These are phyloP conservation scores for Canavalia ensiformis DNA, from an alignment of 306 rosid genomes.

Conservation along the genomic window DNA sequence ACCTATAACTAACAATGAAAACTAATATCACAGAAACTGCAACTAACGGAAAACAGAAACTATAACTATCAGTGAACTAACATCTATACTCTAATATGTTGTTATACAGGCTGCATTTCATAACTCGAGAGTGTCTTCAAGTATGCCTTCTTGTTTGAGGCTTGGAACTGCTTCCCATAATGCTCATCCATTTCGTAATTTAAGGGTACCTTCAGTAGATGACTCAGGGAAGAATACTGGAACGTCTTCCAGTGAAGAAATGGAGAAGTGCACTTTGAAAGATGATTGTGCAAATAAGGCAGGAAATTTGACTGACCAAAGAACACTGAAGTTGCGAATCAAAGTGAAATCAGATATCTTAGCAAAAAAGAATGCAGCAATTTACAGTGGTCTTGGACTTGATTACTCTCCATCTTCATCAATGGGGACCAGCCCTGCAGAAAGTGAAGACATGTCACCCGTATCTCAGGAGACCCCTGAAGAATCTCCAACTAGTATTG, in stretches of 20 bases:
- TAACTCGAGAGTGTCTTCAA: slow-evolving; percentile 58
- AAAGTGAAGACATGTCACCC: slow-evolving; percentile 75
- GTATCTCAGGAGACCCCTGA: slow-evolving; percentile 60
- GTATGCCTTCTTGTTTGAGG: slow-evolving; percentile 44
- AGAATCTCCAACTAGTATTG: slow-evolving; percentile 80
- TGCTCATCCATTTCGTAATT: slow-evolving; percentile 43
- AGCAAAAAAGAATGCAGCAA: slow-evolving; percentile 70
- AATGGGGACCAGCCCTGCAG: slow-evolving; percentile 78
- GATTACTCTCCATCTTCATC: slow-evolving; percentile 85
- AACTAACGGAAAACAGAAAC: too few relatives aligned
- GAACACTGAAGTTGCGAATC: slow-evolving; percentile 79
- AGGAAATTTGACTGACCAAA: slow-evolving; percentile 63
- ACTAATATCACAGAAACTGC: too few relatives aligned
- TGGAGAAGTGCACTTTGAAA: slow-evolving; percentile 53
- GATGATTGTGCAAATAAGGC: slow-evolving; percentile 48
- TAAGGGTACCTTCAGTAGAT: slow-evolving; percentile 45
- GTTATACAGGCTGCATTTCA: slow-evolving; percentile 62
- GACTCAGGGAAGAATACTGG: slow-evolving; percentile 48
- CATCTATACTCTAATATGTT: neutral
- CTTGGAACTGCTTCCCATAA: slow-evolving; percentile 49
- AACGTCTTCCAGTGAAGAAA: slow-evolving; percentile 45
- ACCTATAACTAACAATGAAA: too few relatives aligned
- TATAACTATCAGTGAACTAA: too few relatives aligned
- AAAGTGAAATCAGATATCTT: slow-evolving; percentile 80
- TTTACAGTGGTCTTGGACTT: slow-evolving; percentile 92